phyloP scores from a whole-genome alignment of 345 rosid species.

The Salix arbutifolia region DNA sequence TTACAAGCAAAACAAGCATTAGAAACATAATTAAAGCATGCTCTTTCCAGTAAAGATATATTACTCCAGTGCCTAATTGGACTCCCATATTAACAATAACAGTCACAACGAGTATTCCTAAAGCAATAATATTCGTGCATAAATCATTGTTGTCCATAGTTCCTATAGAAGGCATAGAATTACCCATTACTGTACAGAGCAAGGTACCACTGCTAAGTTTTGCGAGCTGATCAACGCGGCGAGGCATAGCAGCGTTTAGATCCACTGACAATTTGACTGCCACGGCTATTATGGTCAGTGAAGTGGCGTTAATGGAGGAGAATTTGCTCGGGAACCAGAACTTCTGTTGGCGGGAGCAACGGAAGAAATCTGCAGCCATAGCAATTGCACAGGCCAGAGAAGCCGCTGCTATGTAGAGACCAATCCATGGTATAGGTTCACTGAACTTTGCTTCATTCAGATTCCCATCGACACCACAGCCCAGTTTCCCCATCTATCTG shows the following conservation, averaged over 20 bases:
- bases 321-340: constrained; percentile 73
- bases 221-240: constrained; percentile 70
- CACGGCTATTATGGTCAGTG: constrained; percentile 62
- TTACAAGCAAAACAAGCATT: constrained; percentile 51
- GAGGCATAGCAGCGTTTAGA: constrained; percentile 89
- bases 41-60: constrained; percentile 53
- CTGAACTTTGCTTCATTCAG: constrained; percentile 55
- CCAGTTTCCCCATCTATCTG: constrained; percentile 38
- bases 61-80: constrained; percentile 74
- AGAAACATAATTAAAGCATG: constrained; percentile 54
- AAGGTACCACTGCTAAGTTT: constrained; percentile 79
- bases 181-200: constrained; percentile 71
- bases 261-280: constrained; percentile 81
- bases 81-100: constrained; percentile 64
- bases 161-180: constrained; percentile 88
- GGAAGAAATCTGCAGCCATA: constrained; percentile 64
- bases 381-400: constrained; percentile 64
- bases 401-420: constrained; percentile 73
- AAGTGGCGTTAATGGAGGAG: constrained; percentile 73
- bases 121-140: constrained; percentile 50
- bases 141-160: constrained; percentile 59
- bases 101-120: constrained; percentile 69
- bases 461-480: constrained; percentile 66
- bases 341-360: constrained; percentile 52
- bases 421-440: constrained; percentile 79